Evolutionary conservation across 441 rosid genomes (phyloP), one percentile per base, ranked within the genome.

Genomic region (Flueggea neowawraea): DNA sequence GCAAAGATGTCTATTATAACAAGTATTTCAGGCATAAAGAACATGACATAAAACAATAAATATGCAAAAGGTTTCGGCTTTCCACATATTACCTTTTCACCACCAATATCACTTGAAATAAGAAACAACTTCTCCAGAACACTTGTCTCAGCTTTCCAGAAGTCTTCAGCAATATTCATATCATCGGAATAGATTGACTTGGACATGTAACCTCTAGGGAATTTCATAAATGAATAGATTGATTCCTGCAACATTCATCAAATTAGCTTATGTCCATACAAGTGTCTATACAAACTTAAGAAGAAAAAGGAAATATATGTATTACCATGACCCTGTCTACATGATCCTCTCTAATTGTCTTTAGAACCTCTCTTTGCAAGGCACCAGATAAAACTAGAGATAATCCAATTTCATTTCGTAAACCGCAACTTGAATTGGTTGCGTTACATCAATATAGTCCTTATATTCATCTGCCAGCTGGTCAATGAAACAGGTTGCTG

Each of bases 351-450:
- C 67, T 75, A 47, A 82, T 60, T 69, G 52, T 75, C 44, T 64
- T 67, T 60, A 79, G 79, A 56, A 75, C 54, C 28, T 64, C 74
- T 52, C 77, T 76, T 70, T 77, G 78, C 62, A 84, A 53, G 58
- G 70, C 68, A 69, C 80, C 82, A 66, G 89, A 80, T 41, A 86
- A 66, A 72, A 88, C 73, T 57, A 95, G 75, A 33, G 96, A 84
- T 58, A 91, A 67, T 55, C 98, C 66, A 91, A 67, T 72, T 95
- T 95, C 87, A 95, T 91, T 81, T 95, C 96, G 48, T 88, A 95
- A 39, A 90, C 76, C 43, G 98, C 92, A 65, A 95, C 98, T 81
- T 89, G 99, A 77, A 91, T 70, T 72, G 99, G 99, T 69, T 86
- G 97, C 63, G 81, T 80, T 68, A 91, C 62, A 77, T 95, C 99